A percentile compares a stretch with the other conserved stretches of the same genome.
phyloP scores from a whole-genome alignment of 805 yeast species.

The Scheffersomyces spartinae region DNA sequence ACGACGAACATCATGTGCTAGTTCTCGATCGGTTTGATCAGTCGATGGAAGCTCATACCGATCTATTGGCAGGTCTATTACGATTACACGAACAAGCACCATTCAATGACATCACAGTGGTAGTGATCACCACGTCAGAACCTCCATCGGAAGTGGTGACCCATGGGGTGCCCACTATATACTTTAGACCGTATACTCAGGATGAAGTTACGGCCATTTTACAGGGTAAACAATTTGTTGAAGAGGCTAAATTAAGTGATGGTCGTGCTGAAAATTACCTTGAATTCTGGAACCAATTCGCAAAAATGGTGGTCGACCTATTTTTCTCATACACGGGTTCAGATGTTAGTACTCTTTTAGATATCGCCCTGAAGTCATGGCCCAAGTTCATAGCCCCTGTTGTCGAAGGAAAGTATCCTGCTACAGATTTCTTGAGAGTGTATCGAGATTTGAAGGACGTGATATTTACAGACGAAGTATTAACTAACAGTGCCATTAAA shows the following conservation, averaged over 20 bases:
- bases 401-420: conserved; percentile 8
- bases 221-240: conserved; percentile 15
- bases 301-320: conserved; percentile 34
- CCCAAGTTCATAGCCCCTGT: conserved; percentile 18
- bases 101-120: conserved; percentile 23
- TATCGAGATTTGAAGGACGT: conserved; percentile 15
- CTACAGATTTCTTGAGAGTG: conserved; percentile 20
- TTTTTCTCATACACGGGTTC: conserved; percentile 34
- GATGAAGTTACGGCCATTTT: conserved; percentile 27
- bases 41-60: conserved; percentile 30
- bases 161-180: conserved; percentile 26
- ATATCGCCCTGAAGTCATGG: conserved; percentile 23
- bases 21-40: conserved; percentile 39
- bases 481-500: conserved; percentile 12
- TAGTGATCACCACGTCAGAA: conserved; percentile 29
- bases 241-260: conserved; percentile 6
- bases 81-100: conserved; percentile 31
- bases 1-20: conserved; percentile 27
- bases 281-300: conserved; percentile 31
- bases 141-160: conserved; percentile 26
- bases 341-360: conserved; percentile 23
- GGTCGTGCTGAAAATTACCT: conserved; percentile 4
- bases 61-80: conserved; percentile 26
- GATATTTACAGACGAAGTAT: conserved; percentile 6
- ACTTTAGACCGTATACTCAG: conserved; percentile 25